A percentile compares a stretch with the other conserved stretches of the same genome.
These are phyloP conservation scores for Trichosanthes cucumerina DNA, from an alignment of 306 rosid species.

Conservation along the genomic window DNA sequence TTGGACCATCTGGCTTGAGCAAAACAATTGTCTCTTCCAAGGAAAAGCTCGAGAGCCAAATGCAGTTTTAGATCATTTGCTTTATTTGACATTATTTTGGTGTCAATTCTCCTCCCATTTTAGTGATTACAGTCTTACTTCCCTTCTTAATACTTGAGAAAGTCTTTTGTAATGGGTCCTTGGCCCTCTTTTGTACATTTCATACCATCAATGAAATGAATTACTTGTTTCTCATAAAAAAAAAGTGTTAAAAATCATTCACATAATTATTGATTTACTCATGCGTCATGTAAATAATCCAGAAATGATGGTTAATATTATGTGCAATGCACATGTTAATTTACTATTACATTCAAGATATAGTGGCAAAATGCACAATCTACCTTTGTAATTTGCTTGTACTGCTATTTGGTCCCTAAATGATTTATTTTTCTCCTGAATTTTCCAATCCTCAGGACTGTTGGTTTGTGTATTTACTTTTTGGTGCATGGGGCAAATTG, in stretches of 20 bases:
- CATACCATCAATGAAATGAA: no score
- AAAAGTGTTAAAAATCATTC: neutral
- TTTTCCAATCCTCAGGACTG: neutral
- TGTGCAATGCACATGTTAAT: neutral
- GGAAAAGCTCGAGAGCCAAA: no score
- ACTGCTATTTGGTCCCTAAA: neutral
- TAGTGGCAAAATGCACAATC: neutral
- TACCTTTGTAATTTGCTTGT: neutral
- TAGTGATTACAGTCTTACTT: no score
- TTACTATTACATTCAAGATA: neutral
- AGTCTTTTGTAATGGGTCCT: no score
- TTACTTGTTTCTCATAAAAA: no score
- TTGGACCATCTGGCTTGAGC: no score
- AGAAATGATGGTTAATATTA: neutral
- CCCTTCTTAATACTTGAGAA: no score
- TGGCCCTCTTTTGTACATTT: no score
- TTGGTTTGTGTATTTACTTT: neutral
- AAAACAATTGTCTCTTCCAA: no score
- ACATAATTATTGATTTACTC: neutral
- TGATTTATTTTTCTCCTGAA: neutral
- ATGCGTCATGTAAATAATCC: neutral
- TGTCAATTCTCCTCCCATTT: no score
- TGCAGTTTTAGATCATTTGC: no score
- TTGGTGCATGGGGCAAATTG: neutral
- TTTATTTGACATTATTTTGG: no score